A percentile compares a stretch with the other conserved stretches of the same genome.
Conservation (phyloP, 345 rosid species). For the Psidium friedrichsthalianum region DNA sequence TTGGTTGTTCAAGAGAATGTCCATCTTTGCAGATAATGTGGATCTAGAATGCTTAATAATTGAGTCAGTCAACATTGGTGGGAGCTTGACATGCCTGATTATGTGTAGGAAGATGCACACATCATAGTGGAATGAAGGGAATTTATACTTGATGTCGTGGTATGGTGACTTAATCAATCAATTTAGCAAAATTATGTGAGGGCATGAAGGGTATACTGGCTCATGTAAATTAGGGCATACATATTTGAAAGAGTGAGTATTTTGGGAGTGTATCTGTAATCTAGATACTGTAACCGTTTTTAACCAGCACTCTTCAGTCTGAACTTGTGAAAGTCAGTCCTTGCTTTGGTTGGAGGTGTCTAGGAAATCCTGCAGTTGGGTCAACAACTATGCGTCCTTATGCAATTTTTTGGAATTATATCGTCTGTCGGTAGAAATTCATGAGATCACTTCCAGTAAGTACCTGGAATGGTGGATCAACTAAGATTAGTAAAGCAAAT, state of each 20-base stretch:
- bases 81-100: not conserved
- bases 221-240: not conserved
- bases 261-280: not conserved
- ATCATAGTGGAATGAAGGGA: not conserved
- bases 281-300: not conserved
- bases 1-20: not conserved
- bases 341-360: not conserved
- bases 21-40: not conserved
- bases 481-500: not conserved
- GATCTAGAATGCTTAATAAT: not conserved
- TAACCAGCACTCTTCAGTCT: accelerated
- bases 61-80: not conserved
- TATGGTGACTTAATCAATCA: not conserved
- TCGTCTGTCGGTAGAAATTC: not conserved
- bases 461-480: not conserved
- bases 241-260: not conserved
- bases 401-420: not conserved
- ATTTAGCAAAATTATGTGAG: not conserved
- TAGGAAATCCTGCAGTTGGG: not conserved
- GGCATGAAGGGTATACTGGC: not conserved
- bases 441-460: not conserved
- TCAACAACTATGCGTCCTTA: not conserved
- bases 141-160: not conserved
- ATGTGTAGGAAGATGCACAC: not conserved
- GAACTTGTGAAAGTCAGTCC: not conserved